phyloP scores from a whole-genome alignment of 441 rosid species.

The Melianthus villosus region DNA sequence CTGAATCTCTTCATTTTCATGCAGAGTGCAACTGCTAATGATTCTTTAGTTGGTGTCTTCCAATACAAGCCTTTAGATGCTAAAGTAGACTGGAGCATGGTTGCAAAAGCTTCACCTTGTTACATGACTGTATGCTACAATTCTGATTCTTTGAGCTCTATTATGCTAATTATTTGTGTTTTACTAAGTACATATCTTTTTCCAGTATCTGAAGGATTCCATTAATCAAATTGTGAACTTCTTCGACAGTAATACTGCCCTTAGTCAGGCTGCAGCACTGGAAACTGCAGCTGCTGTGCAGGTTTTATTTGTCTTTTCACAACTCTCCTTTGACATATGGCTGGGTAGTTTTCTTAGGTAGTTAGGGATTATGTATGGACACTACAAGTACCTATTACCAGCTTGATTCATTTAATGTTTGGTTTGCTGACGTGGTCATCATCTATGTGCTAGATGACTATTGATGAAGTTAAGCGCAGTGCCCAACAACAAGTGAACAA shows the following conservation, averaged over 20 bases:
- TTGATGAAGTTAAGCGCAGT: constrained; percentile 89
- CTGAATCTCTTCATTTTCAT: constrained; percentile 12
- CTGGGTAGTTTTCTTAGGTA: neutral
- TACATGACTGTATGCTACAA: constrained; percentile 64
- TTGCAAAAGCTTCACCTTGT: constrained; percentile 94
- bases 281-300: constrained; percentile 98
- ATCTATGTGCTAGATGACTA: constrained; percentile 55
- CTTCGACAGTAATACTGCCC: constrained; percentile 66
- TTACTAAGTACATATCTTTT: constrained; percentile 21
- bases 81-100: constrained; percentile 96
- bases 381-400: neutral
- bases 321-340: constrained; percentile 5
- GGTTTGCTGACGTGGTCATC: constrained; percentile 8
- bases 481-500: constrained; percentile 89
- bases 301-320: constrained; percentile 28
- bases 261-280: constrained; percentile 82
- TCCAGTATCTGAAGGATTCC: constrained; percentile 90
- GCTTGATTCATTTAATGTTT: constrained; percentile 11
- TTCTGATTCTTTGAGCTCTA: constrained; percentile 6
- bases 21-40: constrained; percentile 78
- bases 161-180: constrained; percentile 3
- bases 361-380: neutral
- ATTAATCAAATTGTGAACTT: constrained; percentile 59
- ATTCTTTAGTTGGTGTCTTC: constrained; percentile 73
- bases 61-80: constrained; percentile 90